A percentile compares a stretch with the other conserved stretches of the same genome.
Conservation (phyloP, 2,329 filamentous ascomycete genomes). For the Phoma sp. region DNA sequence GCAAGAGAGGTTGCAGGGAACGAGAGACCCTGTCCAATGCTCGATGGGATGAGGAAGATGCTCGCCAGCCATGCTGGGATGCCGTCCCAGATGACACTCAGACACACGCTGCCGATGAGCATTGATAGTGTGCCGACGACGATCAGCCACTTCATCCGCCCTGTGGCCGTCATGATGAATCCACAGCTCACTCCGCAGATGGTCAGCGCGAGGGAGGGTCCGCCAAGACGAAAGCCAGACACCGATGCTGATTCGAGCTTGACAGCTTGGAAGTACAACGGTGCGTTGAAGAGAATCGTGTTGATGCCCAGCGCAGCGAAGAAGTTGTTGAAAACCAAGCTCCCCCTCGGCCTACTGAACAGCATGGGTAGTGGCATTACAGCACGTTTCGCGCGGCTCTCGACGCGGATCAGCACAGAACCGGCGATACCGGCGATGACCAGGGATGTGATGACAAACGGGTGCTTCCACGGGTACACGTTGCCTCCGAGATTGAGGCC, state of each 20-base stretch:
- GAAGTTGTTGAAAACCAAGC: slow-evolving; percentile 60
- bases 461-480: slow-evolving; percentile 58
- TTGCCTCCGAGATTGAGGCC: slow-evolving; percentile 62
- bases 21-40: slow-evolving; percentile 51
- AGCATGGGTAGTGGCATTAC: slow-evolving; percentile 60
- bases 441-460: slow-evolving; percentile 57
- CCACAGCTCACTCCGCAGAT: slow-evolving; percentile 51
- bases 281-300: slow-evolving; percentile 71
- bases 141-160: slow-evolving; percentile 52
- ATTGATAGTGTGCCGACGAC: slow-evolving; percentile 47
- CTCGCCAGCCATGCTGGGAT: slow-evolving; percentile 52
- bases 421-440: slow-evolving; percentile 49
- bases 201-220: slow-evolving; percentile 62
- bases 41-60: slow-evolving; percentile 48
- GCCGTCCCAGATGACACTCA: slow-evolving; percentile 46
- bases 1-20: slow-evolving; percentile 52
- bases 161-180: slow-evolving; percentile 53
- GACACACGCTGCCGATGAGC: slow-evolving; percentile 46
- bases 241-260: slow-evolving; percentile 67
- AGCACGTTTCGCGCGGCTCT: slow-evolving; percentile 46
- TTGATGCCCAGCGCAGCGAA: slow-evolving; percentile 58
- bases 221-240: slow-evolving; percentile 74
- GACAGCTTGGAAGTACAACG: slow-evolving; percentile 67
- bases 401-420: slow-evolving; percentile 52
- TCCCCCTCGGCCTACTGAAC: slow-evolving; percentile 54